Conservation (phyloP, 139 green algal species). For the Tetradesmus obliquus region DNA sequence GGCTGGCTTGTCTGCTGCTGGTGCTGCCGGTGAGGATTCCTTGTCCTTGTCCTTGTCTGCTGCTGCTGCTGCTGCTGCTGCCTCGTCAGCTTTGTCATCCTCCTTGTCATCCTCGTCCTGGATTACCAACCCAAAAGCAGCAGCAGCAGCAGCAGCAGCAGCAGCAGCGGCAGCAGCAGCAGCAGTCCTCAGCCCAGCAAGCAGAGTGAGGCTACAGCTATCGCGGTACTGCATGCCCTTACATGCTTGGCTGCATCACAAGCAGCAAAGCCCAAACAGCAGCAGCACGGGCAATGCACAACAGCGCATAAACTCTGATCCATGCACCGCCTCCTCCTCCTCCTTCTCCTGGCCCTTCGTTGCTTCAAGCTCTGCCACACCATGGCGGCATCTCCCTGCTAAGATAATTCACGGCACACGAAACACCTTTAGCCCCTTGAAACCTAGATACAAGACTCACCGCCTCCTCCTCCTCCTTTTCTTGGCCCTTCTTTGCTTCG, state of each 20-base stretch:
- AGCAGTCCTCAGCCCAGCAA: not conserved
- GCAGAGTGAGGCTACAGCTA: not conserved
- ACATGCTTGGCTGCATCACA: too few relatives aligned
- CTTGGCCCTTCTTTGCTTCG: conserved; percentile 61
- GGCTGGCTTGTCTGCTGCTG: not conserved
- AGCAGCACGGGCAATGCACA: too few relatives aligned
- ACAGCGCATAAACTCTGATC: too few relatives aligned
- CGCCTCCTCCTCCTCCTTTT: conserved; percentile 44
- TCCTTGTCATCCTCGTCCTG: conserved; percentile 43
- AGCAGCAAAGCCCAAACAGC: too few relatives aligned
- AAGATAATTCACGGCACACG: too few relatives aligned
- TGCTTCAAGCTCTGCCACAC: too few relatives aligned
- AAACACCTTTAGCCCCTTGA: not conserved
- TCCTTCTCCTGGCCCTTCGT: not conserved
- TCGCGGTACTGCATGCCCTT: not conserved
- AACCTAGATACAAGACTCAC: not conserved
- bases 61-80: not conserved
- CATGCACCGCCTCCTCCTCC: too few relatives aligned
- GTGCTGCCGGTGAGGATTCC: not conserved
- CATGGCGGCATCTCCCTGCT: too few relatives aligned
- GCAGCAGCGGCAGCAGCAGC: not conserved
- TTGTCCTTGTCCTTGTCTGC: conserved; percentile 20
- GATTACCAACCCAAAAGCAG: not conserved
- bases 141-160: not conserved
- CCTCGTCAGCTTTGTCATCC: conserved; percentile 52